Percentiles rank a stretch among this genome's conserved stretches.
These are phyloP conservation scores for Coemansia sp. DNA, from an alignment of 371 early-diverging fungal genomes.

Conservation along the genomic window DNA sequence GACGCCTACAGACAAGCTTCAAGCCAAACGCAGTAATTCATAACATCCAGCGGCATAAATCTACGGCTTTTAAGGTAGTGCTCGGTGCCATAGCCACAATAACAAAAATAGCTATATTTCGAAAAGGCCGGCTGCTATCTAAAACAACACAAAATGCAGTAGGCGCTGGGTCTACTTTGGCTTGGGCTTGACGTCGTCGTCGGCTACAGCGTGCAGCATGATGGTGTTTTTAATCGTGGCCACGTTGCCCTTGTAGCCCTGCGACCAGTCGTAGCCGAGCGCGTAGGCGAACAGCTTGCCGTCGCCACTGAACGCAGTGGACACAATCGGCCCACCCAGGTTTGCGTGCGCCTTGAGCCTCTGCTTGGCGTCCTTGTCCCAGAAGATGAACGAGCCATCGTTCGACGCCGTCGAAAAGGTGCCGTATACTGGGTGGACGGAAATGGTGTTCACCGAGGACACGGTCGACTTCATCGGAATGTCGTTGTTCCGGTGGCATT, in stretches of 20 bases:
- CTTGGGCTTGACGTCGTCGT: slow-evolving; percentile 77
- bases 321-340: slow-evolving; percentile 67
- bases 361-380: slow-evolving; percentile 94
- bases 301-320: slow-evolving; percentile 81
- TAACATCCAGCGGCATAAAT: neutral
- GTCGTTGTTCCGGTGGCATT: slow-evolving; percentile 86
- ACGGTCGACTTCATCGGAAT: slow-evolving; percentile 52
- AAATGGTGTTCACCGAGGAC: slow-evolving; percentile 79
- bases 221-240: slow-evolving; percentile 60
- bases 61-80: neutral
- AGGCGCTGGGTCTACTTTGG: slow-evolving; percentile 13
- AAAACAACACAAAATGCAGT: slow-evolving; percentile 1
- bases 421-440: slow-evolving; percentile 84
- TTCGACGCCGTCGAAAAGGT: slow-evolving; percentile 88
- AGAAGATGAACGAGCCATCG: slow-evolving; percentile 90
- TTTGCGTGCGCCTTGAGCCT: slow-evolving; percentile 72
- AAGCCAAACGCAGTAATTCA: slow-evolving; percentile 1
- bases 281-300: slow-evolving; percentile 95
- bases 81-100: neutral
- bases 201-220: slow-evolving; percentile 71
- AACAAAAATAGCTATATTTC: slow-evolving; percentile 1
- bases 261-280: slow-evolving; percentile 96
- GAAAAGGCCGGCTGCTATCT: neutral
- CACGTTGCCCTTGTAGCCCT: slow-evolving; percentile 67
- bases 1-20: too few species aligned